Evolutionary conservation across 805 yeast genomes (phyloP), one percentile per base, ranked within the genome.

Genomic region (Candida jianshihensis): DNA sequence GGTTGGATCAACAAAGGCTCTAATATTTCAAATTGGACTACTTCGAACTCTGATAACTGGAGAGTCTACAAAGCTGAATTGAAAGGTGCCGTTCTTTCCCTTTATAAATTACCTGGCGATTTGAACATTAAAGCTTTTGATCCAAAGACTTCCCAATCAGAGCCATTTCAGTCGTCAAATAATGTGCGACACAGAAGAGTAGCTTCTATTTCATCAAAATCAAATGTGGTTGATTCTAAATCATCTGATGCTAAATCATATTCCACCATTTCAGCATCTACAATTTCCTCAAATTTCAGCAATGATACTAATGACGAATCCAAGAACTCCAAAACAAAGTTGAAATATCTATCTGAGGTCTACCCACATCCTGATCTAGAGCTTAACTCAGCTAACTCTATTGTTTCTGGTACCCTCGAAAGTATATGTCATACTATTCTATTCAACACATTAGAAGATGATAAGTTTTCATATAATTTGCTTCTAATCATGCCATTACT

Each of bases 351-450:
- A 11, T 70, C 71, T 7, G 64, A 66, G 19, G 54, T 51, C 3
- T 73, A 66, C 41, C 82, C 84, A 9, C 89, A 81, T 49, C 87
- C 87, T 6, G 76, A 72, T 31, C 52, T 80, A 20, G 64, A 59
- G 24, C 42, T 74, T 39, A 85, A 80, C 49, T 53, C 57, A 14
- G 53, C 61, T 4, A 68, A 72, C 16, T 70, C 71, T 15, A 60
- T 71, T 16, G 44, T 67, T 7, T 66, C 72, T 17, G 85, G 85
- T 15, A 54, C 85, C 0, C 51, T 74, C 10, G 96, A 88, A 55
- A 73, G 88, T 31, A 66, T 88, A 26, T 75, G 89, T 38, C 97
- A 89, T 59, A 72, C 83, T 4, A 63, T 85, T 19, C 54, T 87
- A 13, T 79, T 78, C 54, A 69, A 69, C 40, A 68, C 73, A 5